A percentile compares a stretch with the other conserved stretches of the same genome.
These are phyloP conservation scores for Ballota nigra DNA, from an alignment of 257 asterid genomes.

Conservation along the genomic window DNA sequence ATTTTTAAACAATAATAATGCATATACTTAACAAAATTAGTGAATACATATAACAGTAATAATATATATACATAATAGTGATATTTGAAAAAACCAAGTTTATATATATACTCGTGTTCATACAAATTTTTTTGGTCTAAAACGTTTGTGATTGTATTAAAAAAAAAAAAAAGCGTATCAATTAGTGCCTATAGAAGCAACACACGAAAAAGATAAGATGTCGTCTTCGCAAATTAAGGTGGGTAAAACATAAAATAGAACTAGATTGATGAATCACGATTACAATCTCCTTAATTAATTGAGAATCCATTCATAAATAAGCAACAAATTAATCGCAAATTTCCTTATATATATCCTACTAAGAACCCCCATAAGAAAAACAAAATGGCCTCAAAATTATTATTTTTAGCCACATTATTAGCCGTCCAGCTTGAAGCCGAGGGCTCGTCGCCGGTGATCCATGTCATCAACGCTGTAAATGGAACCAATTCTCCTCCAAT, in stretches of 20 bases:
- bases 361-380: not conserved
- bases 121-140: too few relatives aligned
- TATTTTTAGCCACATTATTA: not conserved
- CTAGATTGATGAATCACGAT: not conserved
- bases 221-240: not conserved
- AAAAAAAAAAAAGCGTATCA: too few relatives aligned
- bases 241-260: too few relatives aligned
- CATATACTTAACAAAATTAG: too few relatives aligned
- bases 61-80: too few relatives aligned
- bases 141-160: too few relatives aligned
- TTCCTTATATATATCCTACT: not conserved
- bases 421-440: not conserved
- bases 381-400: slow-evolving; percentile 15
- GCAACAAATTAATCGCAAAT: not conserved
- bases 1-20: too few relatives aligned
- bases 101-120: too few relatives aligned
- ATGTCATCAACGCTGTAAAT: not conserved
- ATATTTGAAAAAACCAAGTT: too few relatives aligned
- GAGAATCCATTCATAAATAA: not conserved
- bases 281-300: not conserved
- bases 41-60: too few relatives aligned
- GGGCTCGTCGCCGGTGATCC: not conserved
- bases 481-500: not conserved
- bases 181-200: too few relatives aligned
- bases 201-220: not conserved